A percentile compares a stretch with the other conserved stretches of the same genome.
phyloP scores from a whole-genome alignment of 2,329 filamentous ascomycete genomes.

The Esteya vermicola region DNA sequence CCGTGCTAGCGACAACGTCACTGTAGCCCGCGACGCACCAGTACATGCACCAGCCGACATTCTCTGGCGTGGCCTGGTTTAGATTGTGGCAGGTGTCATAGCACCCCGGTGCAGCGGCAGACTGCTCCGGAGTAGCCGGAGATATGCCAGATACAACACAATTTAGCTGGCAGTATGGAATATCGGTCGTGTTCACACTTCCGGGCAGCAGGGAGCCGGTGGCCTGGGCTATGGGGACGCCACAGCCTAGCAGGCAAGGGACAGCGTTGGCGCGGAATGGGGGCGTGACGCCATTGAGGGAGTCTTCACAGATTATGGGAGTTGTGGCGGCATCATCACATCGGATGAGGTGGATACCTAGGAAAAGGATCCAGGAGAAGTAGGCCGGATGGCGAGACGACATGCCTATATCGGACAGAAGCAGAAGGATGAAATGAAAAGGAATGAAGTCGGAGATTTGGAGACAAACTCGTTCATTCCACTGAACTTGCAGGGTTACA shows the following conservation, averaged over 20 bases:
- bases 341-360: no score
- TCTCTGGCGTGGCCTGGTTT: neutral
- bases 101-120: neutral
- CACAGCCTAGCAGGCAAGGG: constrained; percentile 2
- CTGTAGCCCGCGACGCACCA: constrained; percentile 1
- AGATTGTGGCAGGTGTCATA: neutral
- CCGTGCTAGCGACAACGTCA: neutral
- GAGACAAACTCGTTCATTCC: no score
- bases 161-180: constrained; percentile 2
- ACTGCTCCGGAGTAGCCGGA: neutral
- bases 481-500: no score
- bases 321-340: no score
- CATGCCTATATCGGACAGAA: no score
- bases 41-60: constrained; percentile 3
- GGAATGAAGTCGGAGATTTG: no score
- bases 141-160: neutral
- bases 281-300: neutral
- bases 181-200: neutral
- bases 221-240: neutral
- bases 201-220: neutral
- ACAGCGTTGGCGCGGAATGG: constrained; percentile 1
- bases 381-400: no score
- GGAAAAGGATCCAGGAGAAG: no score
- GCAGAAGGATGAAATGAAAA: no score
- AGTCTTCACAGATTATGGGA: constrained; percentile 3